Conservation (phyloP, 116 monocot species). For the Dioscorea cayenensis region DNA sequence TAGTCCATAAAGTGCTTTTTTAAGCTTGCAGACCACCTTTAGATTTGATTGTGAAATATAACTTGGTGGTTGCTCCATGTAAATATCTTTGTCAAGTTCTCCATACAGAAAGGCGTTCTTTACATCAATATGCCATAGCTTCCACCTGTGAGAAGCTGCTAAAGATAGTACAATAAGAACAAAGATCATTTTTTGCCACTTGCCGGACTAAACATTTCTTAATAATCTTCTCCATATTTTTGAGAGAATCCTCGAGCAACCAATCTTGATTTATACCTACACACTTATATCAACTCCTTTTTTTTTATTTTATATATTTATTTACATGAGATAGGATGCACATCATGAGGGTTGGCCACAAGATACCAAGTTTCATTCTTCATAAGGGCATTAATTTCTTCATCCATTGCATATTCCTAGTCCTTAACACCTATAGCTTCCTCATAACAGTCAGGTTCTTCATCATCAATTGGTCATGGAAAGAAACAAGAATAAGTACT, state of each 20-base stretch:
- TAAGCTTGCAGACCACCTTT: background rate
- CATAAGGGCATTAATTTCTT: constrained; percentile 1
- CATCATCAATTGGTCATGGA: background rate
- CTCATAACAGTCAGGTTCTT: background rate
- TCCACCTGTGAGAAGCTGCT: background rate
- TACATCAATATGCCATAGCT: constrained; percentile 7
- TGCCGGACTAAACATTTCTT: constrained; percentile 9
- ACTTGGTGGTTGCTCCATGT: background rate
- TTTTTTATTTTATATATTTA: constrained; percentile 4
- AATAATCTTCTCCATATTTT: constrained; percentile 4
- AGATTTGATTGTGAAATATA: constrained; percentile 1
- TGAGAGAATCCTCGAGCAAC: background rate
- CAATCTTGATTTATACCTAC: constrained; percentile 1
- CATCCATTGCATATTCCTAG: background rate
- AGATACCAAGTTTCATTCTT: constrained; percentile 7
- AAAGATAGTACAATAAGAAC: background rate
- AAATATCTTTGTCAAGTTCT: constrained; percentile 6
- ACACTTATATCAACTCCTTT: background rate
- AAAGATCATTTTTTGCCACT: constrained; percentile 2
- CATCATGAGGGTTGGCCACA: background rate
- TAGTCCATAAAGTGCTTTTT: constrained; percentile 4
- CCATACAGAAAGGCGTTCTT: constrained; percentile 7
- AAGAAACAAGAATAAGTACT: background rate
- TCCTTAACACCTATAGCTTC: background rate
- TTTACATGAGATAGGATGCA: background rate